These are phyloP conservation scores for Sporothrix luriei DNA, from an alignment of 2,329 filamentous ascomycete species.

Conservation along the genomic window DNA sequence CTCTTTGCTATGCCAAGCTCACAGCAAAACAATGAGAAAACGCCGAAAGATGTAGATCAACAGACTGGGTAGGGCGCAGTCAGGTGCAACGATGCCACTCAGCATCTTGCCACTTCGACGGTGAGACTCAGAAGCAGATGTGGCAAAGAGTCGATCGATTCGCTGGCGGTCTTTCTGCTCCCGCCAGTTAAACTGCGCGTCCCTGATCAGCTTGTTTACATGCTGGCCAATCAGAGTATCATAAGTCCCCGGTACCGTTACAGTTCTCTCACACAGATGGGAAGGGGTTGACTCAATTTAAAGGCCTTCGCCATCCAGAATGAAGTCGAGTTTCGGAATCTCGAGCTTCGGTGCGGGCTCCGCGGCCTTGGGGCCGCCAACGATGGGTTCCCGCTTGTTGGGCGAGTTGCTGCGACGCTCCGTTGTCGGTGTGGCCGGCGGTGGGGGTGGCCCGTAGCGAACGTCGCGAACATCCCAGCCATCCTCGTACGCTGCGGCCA, in stretches of 20 bases:
- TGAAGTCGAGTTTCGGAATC: constrained; percentile 60
- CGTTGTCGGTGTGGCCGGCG: constrained; percentile 1
- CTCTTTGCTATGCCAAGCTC: background rate
- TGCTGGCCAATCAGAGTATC: background rate
- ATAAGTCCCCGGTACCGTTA: background rate
- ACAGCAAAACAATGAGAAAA: constrained; percentile 1
- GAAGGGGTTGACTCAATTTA: background rate
- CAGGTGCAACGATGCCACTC: background rate
- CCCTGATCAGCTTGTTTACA: background rate
- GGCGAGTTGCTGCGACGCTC: constrained; percentile 40
- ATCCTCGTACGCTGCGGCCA: constrained; percentile 82
- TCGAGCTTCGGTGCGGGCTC: constrained; percentile 64
- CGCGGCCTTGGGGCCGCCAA: constrained; percentile 47
- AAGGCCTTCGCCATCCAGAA: constrained; percentile 45
- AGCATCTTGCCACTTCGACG: constrained; percentile 16
- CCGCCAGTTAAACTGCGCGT: background rate
- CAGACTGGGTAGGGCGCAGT: background rate
- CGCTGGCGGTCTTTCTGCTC: background rate
- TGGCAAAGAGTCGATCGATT: background rate
- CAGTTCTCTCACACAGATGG: background rate
- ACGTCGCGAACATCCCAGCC: constrained; percentile 84
- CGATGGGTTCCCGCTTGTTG: constrained; percentile 25
- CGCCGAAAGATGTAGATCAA: constrained; percentile 1
- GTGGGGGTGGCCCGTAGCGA: constrained; percentile 65
- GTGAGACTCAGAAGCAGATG: background rate